phyloP scores from a whole-genome alignment of 1,284 basidiomycete genomes.

The Leccinum idahoense region DNA sequence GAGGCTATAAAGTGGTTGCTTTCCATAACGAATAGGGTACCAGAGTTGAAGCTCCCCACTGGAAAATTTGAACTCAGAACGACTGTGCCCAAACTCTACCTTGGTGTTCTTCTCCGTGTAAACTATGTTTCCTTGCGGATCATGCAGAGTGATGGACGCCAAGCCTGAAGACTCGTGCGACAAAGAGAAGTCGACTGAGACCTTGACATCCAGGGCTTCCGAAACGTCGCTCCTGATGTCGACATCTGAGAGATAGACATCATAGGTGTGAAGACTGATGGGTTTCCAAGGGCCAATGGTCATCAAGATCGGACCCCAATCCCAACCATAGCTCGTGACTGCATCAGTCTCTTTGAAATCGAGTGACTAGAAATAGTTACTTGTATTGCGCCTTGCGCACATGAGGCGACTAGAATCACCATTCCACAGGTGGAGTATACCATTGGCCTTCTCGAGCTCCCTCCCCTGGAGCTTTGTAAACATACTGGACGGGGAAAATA shows the following conservation, averaged over 20 bases:
- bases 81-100: conserved; percentile 35
- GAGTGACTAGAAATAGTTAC: conserved; percentile 34
- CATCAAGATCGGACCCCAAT: conserved; percentile 81
- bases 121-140: conserved; percentile 41
- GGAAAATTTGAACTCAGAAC: conserved; percentile 47
- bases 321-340: conserved; percentile 70
- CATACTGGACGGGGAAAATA: not conserved
- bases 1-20: conserved; percentile 70
- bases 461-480: conserved; percentile 43
- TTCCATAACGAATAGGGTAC: conserved; percentile 81
- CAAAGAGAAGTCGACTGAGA: conserved; percentile 44
- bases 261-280: conserved; percentile 65
- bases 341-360: conserved; percentile 3
- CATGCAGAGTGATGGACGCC: conserved; percentile 45
- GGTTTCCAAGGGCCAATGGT: conserved; percentile 79
- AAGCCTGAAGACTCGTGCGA: conserved; percentile 34
- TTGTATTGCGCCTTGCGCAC: conserved; percentile 89
- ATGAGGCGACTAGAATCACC: conserved; percentile 84
- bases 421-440: conserved; percentile 71
- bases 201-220: conserved; percentile 44
- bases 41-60: conserved; percentile 65
- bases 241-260: conserved; percentile 58
- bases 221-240: conserved; percentile 54
- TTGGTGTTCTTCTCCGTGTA: conserved; percentile 34
- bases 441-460: conserved; percentile 57